phyloP scores from a whole-genome alignment of 352 stramenopile genomes.

The Pythium inflatum region DNA sequence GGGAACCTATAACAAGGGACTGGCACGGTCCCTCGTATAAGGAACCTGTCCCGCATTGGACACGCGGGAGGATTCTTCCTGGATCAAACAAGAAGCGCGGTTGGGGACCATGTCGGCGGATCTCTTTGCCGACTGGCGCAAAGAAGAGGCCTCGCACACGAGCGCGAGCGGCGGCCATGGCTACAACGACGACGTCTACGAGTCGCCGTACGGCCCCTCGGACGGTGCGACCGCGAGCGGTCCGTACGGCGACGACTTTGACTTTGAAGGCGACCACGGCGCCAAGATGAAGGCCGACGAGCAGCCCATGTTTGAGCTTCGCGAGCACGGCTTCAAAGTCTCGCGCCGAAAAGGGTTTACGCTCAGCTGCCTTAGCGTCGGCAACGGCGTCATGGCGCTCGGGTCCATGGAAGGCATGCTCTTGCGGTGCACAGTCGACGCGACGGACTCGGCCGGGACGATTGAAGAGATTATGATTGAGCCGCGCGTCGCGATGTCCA shows the following conservation, averaged over 20 bases:
- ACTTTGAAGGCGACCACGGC: slow-evolving; percentile 71
- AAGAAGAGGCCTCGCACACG: slow-evolving; percentile 65
- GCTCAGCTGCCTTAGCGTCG: slow-evolving; percentile 77
- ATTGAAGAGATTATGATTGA: slow-evolving; percentile 92
- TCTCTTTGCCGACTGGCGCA: slow-evolving; percentile 90
- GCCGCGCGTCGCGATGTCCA: slow-evolving; percentile 79
- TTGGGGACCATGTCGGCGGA: slow-evolving; percentile 75
- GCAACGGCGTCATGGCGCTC: slow-evolving; percentile 82
- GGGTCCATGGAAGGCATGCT: slow-evolving; percentile 83
- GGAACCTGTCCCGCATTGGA: background rate
- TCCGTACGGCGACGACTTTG: slow-evolving; percentile 66
- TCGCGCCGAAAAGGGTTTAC: slow-evolving; percentile 86
- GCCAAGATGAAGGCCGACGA: slow-evolving; percentile 64
- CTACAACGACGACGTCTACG: slow-evolving; percentile 39
- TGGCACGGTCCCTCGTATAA: slow-evolving; percentile 5
- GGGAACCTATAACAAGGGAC: background rate
- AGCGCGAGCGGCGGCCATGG: slow-evolving; percentile 26
- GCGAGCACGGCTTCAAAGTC: slow-evolving; percentile 87
- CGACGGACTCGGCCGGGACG: slow-evolving; percentile 68
- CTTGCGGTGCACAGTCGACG: slow-evolving; percentile 75
- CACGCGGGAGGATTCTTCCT: slow-evolving; percentile 22
- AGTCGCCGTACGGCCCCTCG: slow-evolving; percentile 38
- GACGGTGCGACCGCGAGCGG: background rate
- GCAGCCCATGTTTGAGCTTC: slow-evolving; percentile 84
- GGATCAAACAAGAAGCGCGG: background rate